Evolutionary conservation across 2,329 filamentous ascomycete genomes (phyloP).

Genomic region (Neonectria coccinea): DNA sequence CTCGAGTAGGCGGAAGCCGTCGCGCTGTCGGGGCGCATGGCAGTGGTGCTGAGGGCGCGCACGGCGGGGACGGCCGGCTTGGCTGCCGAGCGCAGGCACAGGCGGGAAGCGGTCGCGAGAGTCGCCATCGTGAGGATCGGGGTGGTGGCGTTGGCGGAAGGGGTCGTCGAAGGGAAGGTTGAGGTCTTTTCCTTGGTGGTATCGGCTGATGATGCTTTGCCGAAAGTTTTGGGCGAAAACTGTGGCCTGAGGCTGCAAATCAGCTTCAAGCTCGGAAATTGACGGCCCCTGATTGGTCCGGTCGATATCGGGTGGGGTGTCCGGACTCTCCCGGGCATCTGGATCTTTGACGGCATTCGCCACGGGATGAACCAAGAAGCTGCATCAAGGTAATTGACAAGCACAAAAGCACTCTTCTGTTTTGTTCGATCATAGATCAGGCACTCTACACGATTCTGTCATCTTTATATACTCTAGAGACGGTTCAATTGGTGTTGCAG

Average conservation of each 20-base stretch:
- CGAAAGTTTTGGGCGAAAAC: conserved; percentile 56
- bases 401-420: not conserved
- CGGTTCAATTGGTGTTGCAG: conserved; percentile 32
- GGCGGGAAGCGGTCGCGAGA: conserved; percentile 75
- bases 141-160: conserved; percentile 46
- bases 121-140: conserved; percentile 68
- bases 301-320: conserved; percentile 41
- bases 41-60: conserved; percentile 68
- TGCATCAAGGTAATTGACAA: conserved; percentile 7
- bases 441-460: accelerated
- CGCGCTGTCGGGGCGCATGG: conserved; percentile 60
- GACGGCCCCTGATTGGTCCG: conserved; percentile 57
- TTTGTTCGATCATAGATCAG: not conserved
- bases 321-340: conserved; percentile 49
- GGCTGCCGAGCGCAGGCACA: conserved; percentile 72
- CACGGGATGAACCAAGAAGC: conserved; percentile 8
- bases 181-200: conserved; percentile 62
- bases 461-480: not conserved
- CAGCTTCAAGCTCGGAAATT: conserved; percentile 59
- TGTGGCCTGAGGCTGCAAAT: conserved; percentile 59
- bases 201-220: conserved; percentile 55
- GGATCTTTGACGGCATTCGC: conserved; percentile 32
- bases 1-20: conserved; percentile 67
- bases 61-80: conserved; percentile 56
- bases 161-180: conserved; percentile 49